Percentiles rank a stretch among this genome's conserved stretches.
phyloP scores from a whole-genome alignment of 1,139 yeast species.

The Pneumocystis sp. region DNA sequence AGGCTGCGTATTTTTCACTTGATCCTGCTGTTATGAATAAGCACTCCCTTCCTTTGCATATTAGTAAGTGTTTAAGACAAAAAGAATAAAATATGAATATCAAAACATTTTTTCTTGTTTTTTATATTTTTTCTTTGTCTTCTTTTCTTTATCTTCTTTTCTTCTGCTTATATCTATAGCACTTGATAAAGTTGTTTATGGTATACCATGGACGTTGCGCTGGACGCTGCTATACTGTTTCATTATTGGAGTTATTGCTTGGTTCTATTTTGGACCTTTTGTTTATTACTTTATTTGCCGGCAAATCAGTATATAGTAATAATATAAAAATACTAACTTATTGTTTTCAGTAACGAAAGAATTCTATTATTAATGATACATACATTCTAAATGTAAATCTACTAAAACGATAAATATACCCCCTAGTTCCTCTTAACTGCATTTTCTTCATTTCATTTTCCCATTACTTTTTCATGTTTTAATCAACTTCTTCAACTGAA shows the following conservation, averaged over 20 bases:
- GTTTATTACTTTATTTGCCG: background rate
- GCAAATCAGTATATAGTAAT: background rate
- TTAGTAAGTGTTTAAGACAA: background rate
- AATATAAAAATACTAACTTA: too few relatives aligned
- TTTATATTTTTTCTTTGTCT: background rate
- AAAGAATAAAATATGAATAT: background rate
- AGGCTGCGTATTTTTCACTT: background rate
- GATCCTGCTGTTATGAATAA: background rate
- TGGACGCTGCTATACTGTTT: background rate
- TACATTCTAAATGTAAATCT: background rate
- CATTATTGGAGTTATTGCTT: background rate
- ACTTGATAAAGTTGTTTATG: background rate
- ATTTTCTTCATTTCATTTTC: background rate
- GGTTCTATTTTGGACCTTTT: background rate
- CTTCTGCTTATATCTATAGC: background rate
- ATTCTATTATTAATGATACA: background rate
- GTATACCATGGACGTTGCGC: background rate
- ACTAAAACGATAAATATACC: background rate
- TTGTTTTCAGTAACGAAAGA: background rate
- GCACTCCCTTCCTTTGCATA: background rate
- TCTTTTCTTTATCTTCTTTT: background rate
- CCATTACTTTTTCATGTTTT: slow-evolving; percentile 19
- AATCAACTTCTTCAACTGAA: slow-evolving; percentile 90
- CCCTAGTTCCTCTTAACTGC: too few relatives aligned
- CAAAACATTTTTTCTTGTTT: background rate